phyloP scores from a whole-genome alignment of 1,139 yeast genomes.

The Suhomyces bolitotheri region DNA sequence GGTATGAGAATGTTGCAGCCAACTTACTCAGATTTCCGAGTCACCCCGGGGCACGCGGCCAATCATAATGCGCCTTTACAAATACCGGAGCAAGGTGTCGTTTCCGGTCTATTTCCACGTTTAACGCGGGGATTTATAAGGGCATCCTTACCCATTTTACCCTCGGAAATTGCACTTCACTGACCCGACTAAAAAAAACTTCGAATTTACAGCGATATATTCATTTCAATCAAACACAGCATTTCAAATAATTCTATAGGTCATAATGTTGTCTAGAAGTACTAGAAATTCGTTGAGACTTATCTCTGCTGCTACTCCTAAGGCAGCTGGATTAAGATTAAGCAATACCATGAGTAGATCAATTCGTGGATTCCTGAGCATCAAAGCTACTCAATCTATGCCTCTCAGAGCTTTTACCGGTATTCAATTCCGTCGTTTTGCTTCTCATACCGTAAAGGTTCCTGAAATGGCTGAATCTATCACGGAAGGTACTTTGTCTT shows the following conservation, averaged over 20 bases:
- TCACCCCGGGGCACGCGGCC: constrained; percentile 12
- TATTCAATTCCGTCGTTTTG: constrained; percentile 31
- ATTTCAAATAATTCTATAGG: constrained; percentile 1
- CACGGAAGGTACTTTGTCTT: constrained; percentile 92
- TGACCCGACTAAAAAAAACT: constrained; percentile 6
- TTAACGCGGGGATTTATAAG: constrained; percentile 9
- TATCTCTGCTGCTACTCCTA: constrained; percentile 14
- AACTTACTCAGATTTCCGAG: constrained; percentile 4
- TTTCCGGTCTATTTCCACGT: constrained; percentile 7
- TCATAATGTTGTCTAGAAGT: constrained; percentile 20
- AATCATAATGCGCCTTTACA: constrained; percentile 9
- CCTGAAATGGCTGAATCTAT: constrained; percentile 99
- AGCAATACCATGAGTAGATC: constrained; percentile 6
- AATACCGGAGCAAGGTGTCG: constrained; percentile 9
- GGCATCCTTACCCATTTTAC: constrained; percentile 1
- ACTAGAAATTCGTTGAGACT: constrained; percentile 18
- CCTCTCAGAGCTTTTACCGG: constrained; percentile 13
- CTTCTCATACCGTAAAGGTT: constrained; percentile 68
- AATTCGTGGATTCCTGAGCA: constrained; percentile 7
- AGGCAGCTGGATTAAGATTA: constrained; percentile 9
- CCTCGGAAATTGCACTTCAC: constrained; percentile 6
- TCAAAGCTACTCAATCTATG: constrained; percentile 3
- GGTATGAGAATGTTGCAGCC: background rate
- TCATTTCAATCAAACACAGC: background rate
- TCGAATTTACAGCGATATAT: background rate